Evolutionary conservation across 2,329 filamentous ascomycete genomes (phyloP).

Genomic region (Ceratocystis alfenasii): DNA sequence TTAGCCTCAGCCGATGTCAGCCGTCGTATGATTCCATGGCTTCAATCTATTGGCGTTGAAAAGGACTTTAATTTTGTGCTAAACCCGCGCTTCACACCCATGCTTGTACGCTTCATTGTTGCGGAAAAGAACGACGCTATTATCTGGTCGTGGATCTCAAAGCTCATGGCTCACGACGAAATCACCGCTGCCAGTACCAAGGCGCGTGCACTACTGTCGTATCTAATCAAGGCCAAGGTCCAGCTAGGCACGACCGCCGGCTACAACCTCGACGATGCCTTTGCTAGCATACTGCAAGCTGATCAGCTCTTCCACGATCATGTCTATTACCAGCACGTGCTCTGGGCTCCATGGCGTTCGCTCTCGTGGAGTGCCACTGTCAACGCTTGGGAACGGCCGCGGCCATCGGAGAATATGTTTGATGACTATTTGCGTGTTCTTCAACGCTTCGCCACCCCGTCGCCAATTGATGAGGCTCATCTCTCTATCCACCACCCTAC

Average conservation of each 20-base stretch:
- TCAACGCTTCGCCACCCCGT: conserved; percentile 30
- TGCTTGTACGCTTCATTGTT: conserved; percentile 40
- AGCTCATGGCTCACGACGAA: conserved; percentile 29
- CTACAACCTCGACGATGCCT: conserved; percentile 39
- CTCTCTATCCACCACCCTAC: conserved; percentile 45
- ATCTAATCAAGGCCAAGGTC: conserved; percentile 35
- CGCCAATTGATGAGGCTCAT: conserved; percentile 40
- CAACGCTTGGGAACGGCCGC: conserved; percentile 35
- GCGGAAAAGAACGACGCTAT: conserved; percentile 41
- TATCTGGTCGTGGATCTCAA: conserved; percentile 42
- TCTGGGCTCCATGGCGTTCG: conserved; percentile 34
- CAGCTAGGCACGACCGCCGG: conserved; percentile 22
- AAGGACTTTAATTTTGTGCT: conserved; percentile 36
- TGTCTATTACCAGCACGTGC: conserved; percentile 30
- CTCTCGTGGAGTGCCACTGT: conserved; percentile 44
- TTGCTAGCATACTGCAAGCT: conserved; percentile 37
- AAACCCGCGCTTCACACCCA: conserved; percentile 31
- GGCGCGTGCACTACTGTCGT: conserved; percentile 30
- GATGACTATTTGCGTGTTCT: conserved; percentile 42
- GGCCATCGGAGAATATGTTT: conserved; percentile 39
- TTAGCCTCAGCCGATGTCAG: conserved; percentile 37
- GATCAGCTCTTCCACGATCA: conserved; percentile 33
- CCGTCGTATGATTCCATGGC: conserved; percentile 41
- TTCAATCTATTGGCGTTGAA: conserved; percentile 40
- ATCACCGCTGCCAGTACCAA: conserved; percentile 24